Conservation (phyloP, 805 yeast species). For the Candida patagonica region DNA sequence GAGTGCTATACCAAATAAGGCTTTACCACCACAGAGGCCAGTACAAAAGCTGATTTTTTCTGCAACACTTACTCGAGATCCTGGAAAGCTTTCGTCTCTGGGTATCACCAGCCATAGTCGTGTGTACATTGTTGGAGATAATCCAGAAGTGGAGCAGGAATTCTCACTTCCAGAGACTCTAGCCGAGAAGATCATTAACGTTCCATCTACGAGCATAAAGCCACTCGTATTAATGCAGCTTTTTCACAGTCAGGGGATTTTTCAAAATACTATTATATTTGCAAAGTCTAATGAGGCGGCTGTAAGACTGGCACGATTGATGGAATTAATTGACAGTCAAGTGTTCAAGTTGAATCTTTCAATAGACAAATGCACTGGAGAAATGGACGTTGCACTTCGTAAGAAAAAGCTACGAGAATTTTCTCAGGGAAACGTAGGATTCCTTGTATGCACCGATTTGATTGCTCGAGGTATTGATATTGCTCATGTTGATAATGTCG, state of each 20-base stretch:
- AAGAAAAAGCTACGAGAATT: slow-evolving; percentile 52
- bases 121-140: slow-evolving; percentile 61
- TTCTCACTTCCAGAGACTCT: slow-evolving; percentile 31
- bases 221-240: slow-evolving; percentile 65
- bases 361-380: slow-evolving; percentile 31
- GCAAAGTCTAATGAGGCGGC: slow-evolving; percentile 80
- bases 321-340: slow-evolving; percentile 34
- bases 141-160: slow-evolving; percentile 26
- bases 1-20: slow-evolving; percentile 13
- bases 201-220: slow-evolving; percentile 36
- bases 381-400: slow-evolving; percentile 36
- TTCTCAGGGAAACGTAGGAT: slow-evolving; percentile 39
- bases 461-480: slow-evolving; percentile 95
- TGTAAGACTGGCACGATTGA: slow-evolving; percentile 60
- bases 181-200: slow-evolving; percentile 27
- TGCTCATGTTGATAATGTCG: slow-evolving; percentile 55
- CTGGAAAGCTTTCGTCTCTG: slow-evolving; percentile 71
- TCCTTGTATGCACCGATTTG: slow-evolving; percentile 72
- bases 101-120: slow-evolving; percentile 56
- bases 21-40: slow-evolving; percentile 19
- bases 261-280: slow-evolving; percentile 45
- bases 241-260: slow-evolving; percentile 29
- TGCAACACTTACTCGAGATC: slow-evolving; percentile 90
- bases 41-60: slow-evolving; percentile 70
- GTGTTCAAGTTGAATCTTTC: slow-evolving; percentile 14